Evolutionary conservation across 352 stramenopile genomes (phyloP).

Genomic region (Globisporangium mamillatum): DNA sequence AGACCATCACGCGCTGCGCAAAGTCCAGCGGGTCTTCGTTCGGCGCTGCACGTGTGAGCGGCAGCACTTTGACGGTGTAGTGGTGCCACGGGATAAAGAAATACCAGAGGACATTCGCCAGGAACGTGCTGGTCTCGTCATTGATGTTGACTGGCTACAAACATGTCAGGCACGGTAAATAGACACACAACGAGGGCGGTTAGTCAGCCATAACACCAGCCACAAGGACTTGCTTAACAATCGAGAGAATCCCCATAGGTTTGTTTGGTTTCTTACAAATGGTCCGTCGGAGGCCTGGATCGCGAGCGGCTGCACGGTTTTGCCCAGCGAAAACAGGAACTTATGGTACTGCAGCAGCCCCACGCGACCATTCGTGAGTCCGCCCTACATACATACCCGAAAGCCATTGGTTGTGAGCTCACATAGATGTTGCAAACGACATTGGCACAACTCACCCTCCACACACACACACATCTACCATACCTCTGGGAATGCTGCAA

Average conservation of each 20-base stretch:
- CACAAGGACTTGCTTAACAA: background rate
- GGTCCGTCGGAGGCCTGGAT: slow-evolving; percentile 60
- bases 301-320: slow-evolving; percentile 57
- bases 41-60: slow-evolving; percentile 27
- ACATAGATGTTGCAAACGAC: background rate
- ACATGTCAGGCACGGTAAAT: background rate
- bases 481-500: slow-evolving; percentile 63
- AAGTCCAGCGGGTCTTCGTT: slow-evolving; percentile 48
- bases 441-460: background rate
- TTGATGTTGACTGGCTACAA: slow-evolving; percentile 74
- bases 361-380: slow-evolving; percentile 61
- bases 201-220: background rate
- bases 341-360: slow-evolving; percentile 76
- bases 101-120: slow-evolving; percentile 74
- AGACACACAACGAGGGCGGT: background rate
- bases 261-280: slow-evolving; percentile 37
- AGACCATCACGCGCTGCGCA: slow-evolving; percentile 63
- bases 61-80: slow-evolving; percentile 61
- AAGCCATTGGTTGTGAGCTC: background rate
- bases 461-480: background rate
- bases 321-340: slow-evolving; percentile 72
- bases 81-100: slow-evolving; percentile 66
- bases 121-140: slow-evolving; percentile 72
- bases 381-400: slow-evolving; percentile 22
- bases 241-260: background rate